Evolutionary conservation across 331 rosid genomes (phyloP), one percentile per base, ranked within the genome.

Genomic region (Telfairia occidentalis): DNA sequence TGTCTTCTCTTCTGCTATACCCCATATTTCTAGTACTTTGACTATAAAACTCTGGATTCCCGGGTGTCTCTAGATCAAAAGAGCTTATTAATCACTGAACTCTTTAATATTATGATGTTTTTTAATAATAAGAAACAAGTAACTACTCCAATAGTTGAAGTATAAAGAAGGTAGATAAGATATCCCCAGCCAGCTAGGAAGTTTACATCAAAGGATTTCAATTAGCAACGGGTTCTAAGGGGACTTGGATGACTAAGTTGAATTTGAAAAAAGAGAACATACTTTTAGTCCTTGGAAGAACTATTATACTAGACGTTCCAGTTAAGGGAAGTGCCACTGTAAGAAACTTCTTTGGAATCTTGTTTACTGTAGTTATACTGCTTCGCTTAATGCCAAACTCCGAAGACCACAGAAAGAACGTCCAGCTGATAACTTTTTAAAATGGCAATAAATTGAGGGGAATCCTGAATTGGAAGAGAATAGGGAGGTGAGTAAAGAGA

Each of bases 1-100:
- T 77, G 80, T 77, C 23, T 74, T 73, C 74, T 63, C 45, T 60
- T 71, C 21, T 55, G 45, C 42, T 55, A 48, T 75, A 15, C 21
- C 23, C 18, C 29, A 9, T 32, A 29, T 45, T 75, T 40, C n/a
- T 26, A 57, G 34, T 67, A 26, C 48, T 42, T 52, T 11, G 79
- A 58, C 23, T 52, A 21, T 29, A 67, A 10, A 24, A 13, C 28
- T 24, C 73, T 38, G 49, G 49, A 11, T 19, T 1, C 28, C 48
- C 15, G 15, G 15, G 35, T 64, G 48, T 9, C n/a, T 64, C 30
- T 37, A 10, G 72, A 64, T 64, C 10, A 38, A 48, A 37, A 21
- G 0, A 38, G 50, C 72, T 37, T 38, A 12, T 34, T 10, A 63
- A 35, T 35, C 48, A 16, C 28, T 13, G 21, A 59, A n/a, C 0